Percentiles rank a stretch among this genome's conserved stretches.
Conservation (phyloP, 805 yeast species). For the Barnettozyma siamensis region DNA sequence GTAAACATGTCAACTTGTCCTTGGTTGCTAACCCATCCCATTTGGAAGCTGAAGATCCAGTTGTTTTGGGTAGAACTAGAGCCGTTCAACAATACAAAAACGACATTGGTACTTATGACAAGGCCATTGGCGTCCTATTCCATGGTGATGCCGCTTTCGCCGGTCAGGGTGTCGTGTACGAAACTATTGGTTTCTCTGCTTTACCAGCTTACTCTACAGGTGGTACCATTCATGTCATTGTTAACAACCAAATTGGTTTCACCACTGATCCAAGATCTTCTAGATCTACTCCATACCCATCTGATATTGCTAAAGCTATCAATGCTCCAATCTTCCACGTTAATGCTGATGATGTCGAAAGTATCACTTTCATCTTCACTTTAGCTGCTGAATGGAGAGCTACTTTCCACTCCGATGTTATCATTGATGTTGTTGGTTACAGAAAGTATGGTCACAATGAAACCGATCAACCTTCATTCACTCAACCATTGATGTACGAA, state of each 20-base stretch:
- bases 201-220: slow-evolving; percentile 96
- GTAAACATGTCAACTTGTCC: slow-evolving; percentile 91
- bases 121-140: slow-evolving; percentile 86
- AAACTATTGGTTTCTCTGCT: slow-evolving; percentile 90
- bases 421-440: slow-evolving; percentile 96
- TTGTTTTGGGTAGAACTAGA: slow-evolving; percentile 95
- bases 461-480: slow-evolving; percentile 98
- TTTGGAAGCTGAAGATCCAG: slow-evolving; percentile 98
- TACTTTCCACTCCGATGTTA: slow-evolving; percentile 92
- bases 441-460: slow-evolving; percentile 99
- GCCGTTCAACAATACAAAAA: slow-evolving; percentile 89
- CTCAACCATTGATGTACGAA: slow-evolving; percentile 97
- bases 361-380: slow-evolving; percentile 84
- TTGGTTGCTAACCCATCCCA: slow-evolving; percentile 99
- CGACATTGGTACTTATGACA: slow-evolving; percentile 75
- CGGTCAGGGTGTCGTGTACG: slow-evolving; percentile 98
- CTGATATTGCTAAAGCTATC: slow-evolving; percentile 93
- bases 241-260: slow-evolving; percentile 98
- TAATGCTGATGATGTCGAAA: slow-evolving; percentile 96
- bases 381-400: slow-evolving; percentile 99
- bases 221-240: slow-evolving; percentile 94
- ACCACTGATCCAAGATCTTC: slow-evolving; percentile 98
- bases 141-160: slow-evolving; percentile 99
- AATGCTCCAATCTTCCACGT: slow-evolving; percentile 99
- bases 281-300: slow-evolving; percentile 96